These are phyloP conservation scores for Plasmodium adleri DNA, from an alignment of 169 alveolate species.

Conservation along the genomic window DNA sequence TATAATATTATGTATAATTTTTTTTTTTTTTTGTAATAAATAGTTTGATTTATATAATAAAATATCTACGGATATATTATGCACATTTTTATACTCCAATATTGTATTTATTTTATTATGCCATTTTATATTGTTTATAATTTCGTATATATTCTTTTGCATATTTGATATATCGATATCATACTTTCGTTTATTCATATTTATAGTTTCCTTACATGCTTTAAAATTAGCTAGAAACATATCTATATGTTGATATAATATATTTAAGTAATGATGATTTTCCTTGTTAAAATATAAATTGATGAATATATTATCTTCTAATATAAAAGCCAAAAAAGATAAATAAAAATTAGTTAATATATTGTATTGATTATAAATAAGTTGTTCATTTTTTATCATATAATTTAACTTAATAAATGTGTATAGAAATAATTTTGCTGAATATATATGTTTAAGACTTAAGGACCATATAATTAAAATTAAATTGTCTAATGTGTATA, in stretches of 20 bases:
- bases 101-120: slow-evolving; percentile 9
- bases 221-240: slow-evolving; percentile 8
- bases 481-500: slow-evolving; percentile 24
- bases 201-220: slow-evolving; percentile 33
- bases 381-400: slow-evolving; percentile 6
- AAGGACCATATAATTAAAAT: slow-evolving; percentile 62
- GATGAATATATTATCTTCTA: slow-evolving; percentile 18
- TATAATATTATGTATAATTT: too few relatives aligned
- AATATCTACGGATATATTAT: slow-evolving; percentile 66
- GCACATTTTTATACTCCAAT: slow-evolving; percentile 42
- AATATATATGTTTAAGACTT: slow-evolving; percentile 62
- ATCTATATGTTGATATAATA: slow-evolving; percentile 25
- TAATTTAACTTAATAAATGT: slow-evolving; percentile 30
- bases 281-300: slow-evolving; percentile 69
- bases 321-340: slow-evolving; percentile 41
- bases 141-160: slow-evolving; percentile 41
- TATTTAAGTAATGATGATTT: slow-evolving; percentile 36
- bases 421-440: slow-evolving; percentile 59
- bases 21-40: neutral
- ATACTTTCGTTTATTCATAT: slow-evolving; percentile 58
- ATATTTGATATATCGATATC: slow-evolving; percentile 45
- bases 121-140: slow-evolving; percentile 10
- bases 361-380: slow-evolving; percentile 10
- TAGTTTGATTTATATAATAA: slow-evolving; percentile 11
- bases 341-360: slow-evolving; percentile 65